Evolutionary conservation across 2,329 filamentous ascomycete genomes (phyloP), one percentile per base, ranked within the genome.

Genomic region (Diplodia seriata): DNA sequence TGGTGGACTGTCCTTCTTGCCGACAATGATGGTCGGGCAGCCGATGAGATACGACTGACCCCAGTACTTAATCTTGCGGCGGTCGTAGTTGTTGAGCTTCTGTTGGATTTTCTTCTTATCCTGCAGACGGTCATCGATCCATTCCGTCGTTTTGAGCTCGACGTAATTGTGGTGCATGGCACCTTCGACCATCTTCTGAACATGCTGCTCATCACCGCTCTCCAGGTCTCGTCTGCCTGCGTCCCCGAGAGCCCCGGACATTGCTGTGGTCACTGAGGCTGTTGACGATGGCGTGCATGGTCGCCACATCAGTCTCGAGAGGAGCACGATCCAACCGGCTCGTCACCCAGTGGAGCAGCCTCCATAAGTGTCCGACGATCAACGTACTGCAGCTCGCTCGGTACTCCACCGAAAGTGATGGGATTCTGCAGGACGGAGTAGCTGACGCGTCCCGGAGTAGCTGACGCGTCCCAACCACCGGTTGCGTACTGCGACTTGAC

Each of bases 11-110:
- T 53, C 43, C 11, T 49, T 29, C 59, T 38, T 63, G 29, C 95
- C 95, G 36, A 99, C 91, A 55, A 97, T 88, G 71, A 99, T 92
- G 72, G 90, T 94, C 0, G 93, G 93, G 0, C 98, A 94, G 50
- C 94, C 94, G 1, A 99, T 89, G 2, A 99, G 84, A 76, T 97
- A 99, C 0, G 92, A 97, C 78, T 98, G 95, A 15, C 94, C 92
- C 95, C 95, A 99, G 81, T 94, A 97, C 75, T 96, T 96, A 80
- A 97, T 87, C 66, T 98, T 85, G 77, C 98, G 98, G 59, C 91
- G 87, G 79, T 97, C 92, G 76, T 94, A 97, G 70, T 89, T 90
- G 23, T 90, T 80, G 75, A 88, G 84, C 74, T 95, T 91, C 56
- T 87, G 85, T 1, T 89, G 85, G 69, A 86, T 86, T 63, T 38